Base-by-base conservation (phyloP, 2,329 filamentous ascomycete species). In the Calonectria naviculata region DNA sequence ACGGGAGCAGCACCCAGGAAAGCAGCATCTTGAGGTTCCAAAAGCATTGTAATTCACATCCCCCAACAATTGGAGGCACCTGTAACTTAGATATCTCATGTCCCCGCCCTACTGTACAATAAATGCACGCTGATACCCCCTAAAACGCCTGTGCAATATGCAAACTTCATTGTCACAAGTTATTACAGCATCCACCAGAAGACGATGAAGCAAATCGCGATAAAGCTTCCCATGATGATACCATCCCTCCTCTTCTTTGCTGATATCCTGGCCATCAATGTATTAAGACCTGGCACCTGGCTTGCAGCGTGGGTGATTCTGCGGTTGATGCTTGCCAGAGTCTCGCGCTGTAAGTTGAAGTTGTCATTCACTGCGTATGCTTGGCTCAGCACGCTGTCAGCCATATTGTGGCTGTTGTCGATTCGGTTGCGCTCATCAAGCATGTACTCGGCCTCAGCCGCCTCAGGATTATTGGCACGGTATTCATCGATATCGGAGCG, bases 321-420 rank as follows among this genome's bases (percentile, higher is more conserved):
- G 73, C 96, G 88, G 83, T 98, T 97, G 80, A 99, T 96, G 82
- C 90, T 97, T 52, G 93, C 90, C 73, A 99, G 84, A 29, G 93
- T 96, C 87, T 98, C 95, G 72, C 95, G 89, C 87, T 99, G 97
- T 67, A 95, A 80, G 17, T 90, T 88, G 82, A 99, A 98, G 82
- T 89, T 95, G 85, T 98, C 95, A 81, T 98, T 97, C 65, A 98
- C 95, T 13, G 96, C 95, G 84, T 99, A 99, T 9, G 97, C 97
- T 86, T 98, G 97, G 81, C 93, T 95, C 71, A 99, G 88, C 38
- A 99, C 95, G 73, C 91, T 93, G 82, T 99, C 97, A 58, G 95
- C 93, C 87, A 97, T 92, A 76, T 91, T 93, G 84, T 98, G 93
- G 79, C 94, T 97, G 81, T 95, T 93, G 81, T 99, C 97, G 80